phyloP scores from a whole-genome alignment of 192 early-diverging fungal genomes.

The Bifiguratus adelaidae region DNA sequence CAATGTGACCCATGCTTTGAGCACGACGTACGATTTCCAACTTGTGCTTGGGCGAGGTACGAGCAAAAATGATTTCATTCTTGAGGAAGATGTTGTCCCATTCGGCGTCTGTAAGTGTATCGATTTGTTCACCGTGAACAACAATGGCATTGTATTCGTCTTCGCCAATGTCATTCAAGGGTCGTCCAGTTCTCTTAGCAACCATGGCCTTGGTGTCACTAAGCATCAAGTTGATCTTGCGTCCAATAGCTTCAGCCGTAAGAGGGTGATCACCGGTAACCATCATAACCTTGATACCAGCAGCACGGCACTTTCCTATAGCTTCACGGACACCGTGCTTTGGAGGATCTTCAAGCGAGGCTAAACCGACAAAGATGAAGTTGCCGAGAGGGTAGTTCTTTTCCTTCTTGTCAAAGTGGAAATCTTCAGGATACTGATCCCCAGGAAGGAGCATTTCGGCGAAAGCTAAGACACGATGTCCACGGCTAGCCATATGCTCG shows the following conservation, averaged over 20 bases:
- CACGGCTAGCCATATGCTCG: conserved; percentile 81
- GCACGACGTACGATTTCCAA: conserved; percentile 91
- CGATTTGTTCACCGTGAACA: conserved; percentile 86
- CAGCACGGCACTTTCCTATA: conserved; percentile 82
- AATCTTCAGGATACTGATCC: conserved; percentile 57
- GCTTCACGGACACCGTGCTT: conserved; percentile 98
- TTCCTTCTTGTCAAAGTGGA: conserved; percentile 64
- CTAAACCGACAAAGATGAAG: conserved; percentile 76
- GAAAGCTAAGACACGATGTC: conserved; percentile 92
- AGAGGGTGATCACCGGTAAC: conserved; percentile 97
- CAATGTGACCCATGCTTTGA: conserved; percentile 88
- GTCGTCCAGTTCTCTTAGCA: conserved; percentile 53
- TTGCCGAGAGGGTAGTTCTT: conserved; percentile 59
- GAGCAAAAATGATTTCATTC: conserved; percentile 93
- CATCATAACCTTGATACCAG: conserved; percentile 97
- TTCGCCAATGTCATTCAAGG: conserved; percentile 54
- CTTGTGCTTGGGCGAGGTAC: conserved; percentile 95
- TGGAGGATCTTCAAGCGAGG: conserved; percentile 92
- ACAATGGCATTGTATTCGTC: conserved; percentile 84
- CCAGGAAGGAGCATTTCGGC: conserved; percentile 65
- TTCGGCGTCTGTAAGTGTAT: conserved; percentile 65
- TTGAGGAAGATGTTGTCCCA: conserved; percentile 94
- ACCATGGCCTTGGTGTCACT: conserved; percentile 77
- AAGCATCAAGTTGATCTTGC: conserved; percentile 92
- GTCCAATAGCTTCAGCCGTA: conserved; percentile 92